Evolutionary conservation across 2,329 filamentous ascomycete genomes (phyloP).

Genomic region (Ceratocystis albifundus): DNA sequence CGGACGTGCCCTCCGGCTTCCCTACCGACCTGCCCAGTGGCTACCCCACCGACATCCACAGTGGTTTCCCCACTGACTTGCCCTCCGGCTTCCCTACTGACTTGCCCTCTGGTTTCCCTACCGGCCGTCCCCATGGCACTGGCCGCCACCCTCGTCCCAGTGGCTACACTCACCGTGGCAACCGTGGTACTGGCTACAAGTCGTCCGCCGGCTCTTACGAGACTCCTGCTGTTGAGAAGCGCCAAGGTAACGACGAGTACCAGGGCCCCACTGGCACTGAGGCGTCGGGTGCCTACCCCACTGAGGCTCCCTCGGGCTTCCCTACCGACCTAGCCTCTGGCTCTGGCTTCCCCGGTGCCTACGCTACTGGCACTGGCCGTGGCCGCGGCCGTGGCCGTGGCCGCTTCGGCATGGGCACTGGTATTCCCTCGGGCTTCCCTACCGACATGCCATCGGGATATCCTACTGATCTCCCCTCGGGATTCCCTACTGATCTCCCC

Average conservation of each 20-base stretch:
- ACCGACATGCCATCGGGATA: not conserved
- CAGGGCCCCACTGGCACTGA: not conserved
- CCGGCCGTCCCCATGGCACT: not conserved
- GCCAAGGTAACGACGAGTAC: too few species aligned
- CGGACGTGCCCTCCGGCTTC: conserved; percentile 1
- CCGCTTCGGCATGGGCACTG: not conserved
- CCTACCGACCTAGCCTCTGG: not conserved
- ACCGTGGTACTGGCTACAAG: too few species aligned
- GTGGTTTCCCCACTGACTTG: not conserved
- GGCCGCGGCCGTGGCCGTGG: too few species aligned
- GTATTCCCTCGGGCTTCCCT: not conserved
- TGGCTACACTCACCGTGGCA: conserved; percentile 6
- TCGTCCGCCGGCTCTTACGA: too few species aligned
- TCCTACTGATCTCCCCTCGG: not conserved
- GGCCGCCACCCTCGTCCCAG: conserved; percentile 7
- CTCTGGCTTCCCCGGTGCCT: not conserved
- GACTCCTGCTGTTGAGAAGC: too few species aligned
- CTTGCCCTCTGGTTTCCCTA: not conserved
- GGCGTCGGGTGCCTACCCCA: not conserved
- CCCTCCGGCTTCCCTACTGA: not conserved
- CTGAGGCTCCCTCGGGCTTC: not conserved
- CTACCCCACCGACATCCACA: not conserved
- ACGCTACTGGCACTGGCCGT: too few species aligned
- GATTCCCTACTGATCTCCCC: not conserved
- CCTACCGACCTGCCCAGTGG: conserved; percentile 13